Base-by-base conservation (phyloP, 345 rosid genomes). In the Rubroshorea leprosula region DNA sequence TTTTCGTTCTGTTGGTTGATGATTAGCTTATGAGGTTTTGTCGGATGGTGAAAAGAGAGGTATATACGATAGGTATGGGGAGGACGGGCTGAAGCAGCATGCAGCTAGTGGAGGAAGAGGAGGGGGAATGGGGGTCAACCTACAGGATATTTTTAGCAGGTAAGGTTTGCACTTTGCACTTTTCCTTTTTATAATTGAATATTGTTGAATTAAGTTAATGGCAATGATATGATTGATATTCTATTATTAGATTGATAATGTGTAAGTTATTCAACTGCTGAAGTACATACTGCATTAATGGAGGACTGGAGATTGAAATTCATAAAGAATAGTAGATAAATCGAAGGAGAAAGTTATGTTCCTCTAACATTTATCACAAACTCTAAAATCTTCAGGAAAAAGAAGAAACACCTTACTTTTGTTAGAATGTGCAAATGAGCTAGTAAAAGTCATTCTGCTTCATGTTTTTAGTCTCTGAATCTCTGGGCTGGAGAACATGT, bases 31-130 rank as follows among this genome's bases (percentile, higher is more conserved):
- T 46, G 99, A 93, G 85, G 97, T 85, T 80, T 68, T 93, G 60
- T 87, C 97, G 57, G 96, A 93, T 68, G 61, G 79, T 56, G 96
- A 93, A 67, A 93, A 85, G 91, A 87, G 95, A 65, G 70, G 68
- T 57, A 73, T 93, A 62, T 93, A 93, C 63, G 87, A 93, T 62
- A 83, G 74, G 76, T 70, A 93, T 62, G 99, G 99, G 58, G 99
- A 89, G 58, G 99, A 93, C 38, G 99, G 99, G 41, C 80, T 93
- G 22, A 90, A 89, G 63, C 99, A 93, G 86, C 87, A 83, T 62
- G 85, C 91, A 43, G 95, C 99, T 2, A 68, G 76, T 54, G 97
- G 97, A 13, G 96, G 97, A 41, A 63, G 96, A 67, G 85, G 87
- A 29, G 77, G 86, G 5, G 90, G 96, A 38, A 82, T 81, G 74